Conservation (phyloP, 2,329 filamentous ascomycete species). For the Pseudophaeomoniella oleicola region DNA sequence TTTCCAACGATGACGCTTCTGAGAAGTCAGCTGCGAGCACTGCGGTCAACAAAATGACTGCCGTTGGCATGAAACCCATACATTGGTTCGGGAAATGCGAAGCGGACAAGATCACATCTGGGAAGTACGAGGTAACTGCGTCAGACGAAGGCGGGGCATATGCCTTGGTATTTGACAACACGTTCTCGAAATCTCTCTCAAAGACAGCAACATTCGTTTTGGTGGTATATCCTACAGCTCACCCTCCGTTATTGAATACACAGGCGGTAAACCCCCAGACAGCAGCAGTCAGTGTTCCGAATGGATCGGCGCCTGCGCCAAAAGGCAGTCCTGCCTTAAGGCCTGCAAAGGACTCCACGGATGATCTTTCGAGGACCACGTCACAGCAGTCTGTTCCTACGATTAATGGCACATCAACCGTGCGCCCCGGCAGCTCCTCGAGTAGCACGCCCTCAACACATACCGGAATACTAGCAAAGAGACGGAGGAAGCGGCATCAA, state of each 20-base stretch:
- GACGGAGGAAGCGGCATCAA: constrained; percentile 83
- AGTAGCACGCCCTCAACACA: constrained; percentile 44
- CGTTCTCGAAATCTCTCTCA: constrained; percentile 86
- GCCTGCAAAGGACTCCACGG: constrained; percentile 31
- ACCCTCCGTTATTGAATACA: constrained; percentile 25
- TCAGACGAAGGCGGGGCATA: constrained; percentile 76
- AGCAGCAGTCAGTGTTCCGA: constrained; percentile 29
- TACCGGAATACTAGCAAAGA: constrained; percentile 75
- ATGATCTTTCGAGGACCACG: constrained; percentile 18
- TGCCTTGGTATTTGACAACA: constrained; percentile 94
- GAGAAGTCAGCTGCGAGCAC: constrained; percentile 38
- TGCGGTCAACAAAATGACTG: constrained; percentile 50
- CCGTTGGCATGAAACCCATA: constrained; percentile 47
- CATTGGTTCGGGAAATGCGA: constrained; percentile 89
- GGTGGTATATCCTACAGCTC: constrained; percentile 77
- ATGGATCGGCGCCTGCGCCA: constrained; percentile 1
- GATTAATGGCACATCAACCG: not conserved
- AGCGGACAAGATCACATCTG: constrained; percentile 86
- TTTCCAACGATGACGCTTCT: constrained; percentile 14
- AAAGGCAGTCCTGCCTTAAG: constrained; percentile 23
- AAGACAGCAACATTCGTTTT: constrained; percentile 93
- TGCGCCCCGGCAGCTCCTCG: not conserved
- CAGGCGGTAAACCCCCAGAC: constrained; percentile 37
- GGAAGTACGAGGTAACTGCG: constrained; percentile 66
- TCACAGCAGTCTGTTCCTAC: not conserved